phyloP scores from a whole-genome alignment of 2,329 filamentous ascomycete species.

The Xylariaceae sp. region DNA sequence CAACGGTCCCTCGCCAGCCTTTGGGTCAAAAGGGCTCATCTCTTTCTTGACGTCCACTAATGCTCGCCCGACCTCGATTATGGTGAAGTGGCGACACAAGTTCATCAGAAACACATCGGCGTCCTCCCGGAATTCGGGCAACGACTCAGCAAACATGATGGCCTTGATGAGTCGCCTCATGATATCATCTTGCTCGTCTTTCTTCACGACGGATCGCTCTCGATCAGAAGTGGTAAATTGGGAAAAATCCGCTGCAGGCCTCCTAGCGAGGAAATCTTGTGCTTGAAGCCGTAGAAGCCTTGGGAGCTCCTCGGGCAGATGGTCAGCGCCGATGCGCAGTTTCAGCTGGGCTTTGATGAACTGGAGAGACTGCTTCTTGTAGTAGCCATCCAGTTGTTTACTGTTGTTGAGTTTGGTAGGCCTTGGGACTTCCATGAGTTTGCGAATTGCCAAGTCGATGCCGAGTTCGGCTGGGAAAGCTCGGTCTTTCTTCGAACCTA shows the following conservation, averaged over 20 bases:
- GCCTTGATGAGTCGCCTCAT: constrained; percentile 86
- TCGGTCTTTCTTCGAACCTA: constrained; percentile 81
- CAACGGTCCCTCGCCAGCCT: constrained; percentile 77
- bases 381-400: constrained; percentile 68
- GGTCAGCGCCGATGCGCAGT: constrained; percentile 79
- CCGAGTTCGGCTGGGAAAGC: constrained; percentile 83
- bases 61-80: constrained; percentile 83
- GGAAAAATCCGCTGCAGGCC: constrained; percentile 62
- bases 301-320: constrained; percentile 80
- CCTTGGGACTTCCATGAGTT: constrained; percentile 75
- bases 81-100: constrained; percentile 80
- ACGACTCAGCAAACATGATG: constrained; percentile 73
- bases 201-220: constrained; percentile 78
- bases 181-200: constrained; percentile 71
- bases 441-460: constrained; percentile 80
- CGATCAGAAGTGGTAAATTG: constrained; percentile 69
- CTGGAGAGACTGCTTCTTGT: constrained; percentile 88
- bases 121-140: constrained; percentile 71
- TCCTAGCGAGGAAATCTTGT: constrained; percentile 70
- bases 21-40: constrained; percentile 73
- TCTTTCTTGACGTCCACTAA: constrained; percentile 72
- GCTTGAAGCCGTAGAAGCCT: constrained; percentile 80
- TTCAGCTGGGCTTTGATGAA: constrained; percentile 86
- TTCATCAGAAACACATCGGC: constrained; percentile 70
- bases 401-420: constrained; percentile 32